Evolutionary conservation across 2,329 filamentous ascomycete species (phyloP).

Genomic region (Conoideocrella luteorostrata): DNA sequence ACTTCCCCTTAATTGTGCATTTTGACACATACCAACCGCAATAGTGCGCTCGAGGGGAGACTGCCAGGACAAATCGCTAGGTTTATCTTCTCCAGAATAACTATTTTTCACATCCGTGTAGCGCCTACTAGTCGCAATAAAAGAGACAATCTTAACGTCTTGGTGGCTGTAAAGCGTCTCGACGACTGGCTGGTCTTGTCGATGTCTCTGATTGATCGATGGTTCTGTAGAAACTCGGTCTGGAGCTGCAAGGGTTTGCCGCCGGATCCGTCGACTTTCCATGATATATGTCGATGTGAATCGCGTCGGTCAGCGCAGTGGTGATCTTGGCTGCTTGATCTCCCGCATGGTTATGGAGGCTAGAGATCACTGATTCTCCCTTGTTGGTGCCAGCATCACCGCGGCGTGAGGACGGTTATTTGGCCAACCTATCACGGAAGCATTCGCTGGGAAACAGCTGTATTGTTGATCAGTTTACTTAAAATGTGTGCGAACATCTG

Average conservation of each 20-base stretch:
- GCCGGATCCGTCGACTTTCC: not conserved
- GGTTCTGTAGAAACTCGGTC: not conserved
- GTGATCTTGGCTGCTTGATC: not conserved
- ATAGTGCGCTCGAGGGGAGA: slow-evolving; percentile 75
- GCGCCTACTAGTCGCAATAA: slow-evolving; percentile 33
- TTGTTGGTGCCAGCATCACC: too few relatives aligned
- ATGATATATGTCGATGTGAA: too few relatives aligned
- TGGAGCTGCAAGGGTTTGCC: not conserved
- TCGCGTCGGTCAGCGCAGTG: not conserved
- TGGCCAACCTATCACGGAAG: too few relatives aligned
- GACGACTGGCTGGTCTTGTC: slow-evolving; percentile 27
- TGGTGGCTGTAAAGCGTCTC: slow-evolving; percentile 72
- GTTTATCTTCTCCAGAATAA: slow-evolving; percentile 28
- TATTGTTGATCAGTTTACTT: too few relatives aligned
- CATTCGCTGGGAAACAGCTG: too few relatives aligned
- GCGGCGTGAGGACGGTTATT: too few relatives aligned
- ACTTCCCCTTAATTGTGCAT: too few relatives aligned
- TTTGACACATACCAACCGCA: slow-evolving; percentile 71
- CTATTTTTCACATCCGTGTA: slow-evolving; percentile 9
- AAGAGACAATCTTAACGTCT: slow-evolving; percentile 60
- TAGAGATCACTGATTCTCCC: too few relatives aligned
- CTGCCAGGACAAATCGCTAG: slow-evolving; percentile 64
- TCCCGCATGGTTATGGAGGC: too few relatives aligned
- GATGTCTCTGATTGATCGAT: not conserved
- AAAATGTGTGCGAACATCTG: too few relatives aligned